Percentiles rank a stretch among this genome's conserved stretches.
Conservation (phyloP, 805 yeast species). For the Saccharomycopsis javanensis region DNA sequence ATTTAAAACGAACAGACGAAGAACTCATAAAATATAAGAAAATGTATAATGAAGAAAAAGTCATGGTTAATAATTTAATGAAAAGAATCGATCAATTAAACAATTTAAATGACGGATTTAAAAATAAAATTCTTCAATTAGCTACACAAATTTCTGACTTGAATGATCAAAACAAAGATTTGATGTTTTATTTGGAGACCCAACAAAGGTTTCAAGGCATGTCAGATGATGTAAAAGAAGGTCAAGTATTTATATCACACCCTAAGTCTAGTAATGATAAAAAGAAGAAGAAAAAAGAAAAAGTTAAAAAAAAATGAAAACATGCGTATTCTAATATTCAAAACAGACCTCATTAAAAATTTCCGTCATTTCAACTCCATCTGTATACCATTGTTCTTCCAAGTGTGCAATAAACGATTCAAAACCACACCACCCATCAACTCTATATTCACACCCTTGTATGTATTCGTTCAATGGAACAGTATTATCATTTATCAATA, state of each 20-base stretch:
- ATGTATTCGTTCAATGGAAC: conserved; percentile 16
- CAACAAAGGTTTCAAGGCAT: conserved; percentile 65
- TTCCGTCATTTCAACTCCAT: conserved; percentile 5
- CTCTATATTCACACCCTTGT: conserved; percentile 19
- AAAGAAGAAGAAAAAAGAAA: conserved; percentile 18
- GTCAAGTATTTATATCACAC: conserved; percentile 41
- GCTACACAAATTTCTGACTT: conserved; percentile 37
- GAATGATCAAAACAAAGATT: conserved; percentile 57
- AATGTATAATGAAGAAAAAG: conserved; percentile 38
- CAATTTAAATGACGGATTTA: conserved; percentile 21
- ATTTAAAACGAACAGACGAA: neutral
- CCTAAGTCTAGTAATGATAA: neutral
- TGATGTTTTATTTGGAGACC: conserved; percentile 72
- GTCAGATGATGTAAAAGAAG: conserved; percentile 63
- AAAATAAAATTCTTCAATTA: conserved; percentile 22
- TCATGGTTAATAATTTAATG: conserved; percentile 33
- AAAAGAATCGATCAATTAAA: conserved; percentile 31
- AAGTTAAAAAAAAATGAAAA: neutral
- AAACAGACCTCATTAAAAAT: neutral
- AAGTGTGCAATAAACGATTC: conserved; percentile 15
- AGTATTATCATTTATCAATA: conserved; percentile 19
- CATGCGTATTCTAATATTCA: neutral
- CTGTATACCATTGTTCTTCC: conserved; percentile 10
- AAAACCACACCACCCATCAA: conserved; percentile 21
- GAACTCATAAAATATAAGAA: conserved; percentile 4